Evolutionary conservation across 2,329 filamentous ascomycete genomes (phyloP).

Genomic region (Colletotrichum gigasporum): DNA sequence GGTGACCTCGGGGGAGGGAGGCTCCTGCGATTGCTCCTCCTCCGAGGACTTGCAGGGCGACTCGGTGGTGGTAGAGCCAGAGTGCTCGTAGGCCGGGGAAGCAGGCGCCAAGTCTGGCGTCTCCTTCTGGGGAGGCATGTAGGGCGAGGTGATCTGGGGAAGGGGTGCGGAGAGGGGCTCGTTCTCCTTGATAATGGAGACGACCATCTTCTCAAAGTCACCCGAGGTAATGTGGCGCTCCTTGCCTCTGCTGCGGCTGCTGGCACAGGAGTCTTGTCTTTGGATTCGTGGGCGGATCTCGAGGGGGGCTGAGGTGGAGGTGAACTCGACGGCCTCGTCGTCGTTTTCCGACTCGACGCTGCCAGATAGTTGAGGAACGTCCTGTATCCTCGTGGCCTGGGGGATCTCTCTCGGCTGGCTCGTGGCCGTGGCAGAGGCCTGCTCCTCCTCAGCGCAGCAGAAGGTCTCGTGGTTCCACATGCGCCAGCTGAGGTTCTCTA

Average conservation of each 20-base stretch:
- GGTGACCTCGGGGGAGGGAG: conserved; percentile 56
- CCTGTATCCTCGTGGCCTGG: conserved; percentile 50
- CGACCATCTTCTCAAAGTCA: conserved; percentile 93
- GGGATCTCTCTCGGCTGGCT: conserved; percentile 62
- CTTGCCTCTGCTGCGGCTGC: conserved; percentile 75
- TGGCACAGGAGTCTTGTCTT: conserved; percentile 75
- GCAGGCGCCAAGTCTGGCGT: conserved; percentile 39
- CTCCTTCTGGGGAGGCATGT: conserved; percentile 57
- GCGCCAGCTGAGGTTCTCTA: conserved; percentile 96
- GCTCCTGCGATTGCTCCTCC: conserved; percentile 54
- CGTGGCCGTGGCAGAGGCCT: conserved; percentile 52
- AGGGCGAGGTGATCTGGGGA: conserved; percentile 50
- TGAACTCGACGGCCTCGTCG: conserved; percentile 71
- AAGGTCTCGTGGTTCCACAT: conserved; percentile 95
- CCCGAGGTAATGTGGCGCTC: conserved; percentile 93
- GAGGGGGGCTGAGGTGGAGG: conserved; percentile 61
- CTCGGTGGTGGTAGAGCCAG: conserved; percentile 56
- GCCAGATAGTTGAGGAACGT: conserved; percentile 77
- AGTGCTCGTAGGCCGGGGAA: conserved; percentile 46
- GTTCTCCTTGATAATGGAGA: conserved; percentile 91
- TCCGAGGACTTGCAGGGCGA: conserved; percentile 70
- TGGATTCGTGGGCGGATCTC: conserved; percentile 73
- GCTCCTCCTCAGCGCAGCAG: conserved; percentile 76
- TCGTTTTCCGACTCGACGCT: conserved; percentile 80
- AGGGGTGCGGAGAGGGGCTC: conserved; percentile 69